Evolutionary conservation across 495 filamentous ascomycete species (phyloP).

Genomic region (Thozetella sp.): DNA sequence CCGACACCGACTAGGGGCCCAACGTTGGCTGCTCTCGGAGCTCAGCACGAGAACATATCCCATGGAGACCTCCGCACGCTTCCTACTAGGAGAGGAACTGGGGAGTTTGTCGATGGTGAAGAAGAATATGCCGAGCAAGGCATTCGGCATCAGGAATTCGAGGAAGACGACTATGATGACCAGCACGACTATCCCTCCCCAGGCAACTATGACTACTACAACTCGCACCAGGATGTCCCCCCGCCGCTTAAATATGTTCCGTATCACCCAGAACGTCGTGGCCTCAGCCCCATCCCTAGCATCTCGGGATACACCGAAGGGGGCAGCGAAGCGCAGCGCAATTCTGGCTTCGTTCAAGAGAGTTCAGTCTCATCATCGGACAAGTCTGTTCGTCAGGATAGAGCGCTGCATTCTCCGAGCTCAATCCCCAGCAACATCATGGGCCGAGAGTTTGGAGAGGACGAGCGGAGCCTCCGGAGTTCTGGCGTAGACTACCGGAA

Average conservation of each 20-base stretch:
- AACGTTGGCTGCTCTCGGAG: conserved; percentile 39
- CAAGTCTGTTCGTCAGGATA: conserved; percentile 32
- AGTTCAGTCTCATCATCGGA: conserved; percentile 39
- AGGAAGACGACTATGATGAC: conserved; percentile 47
- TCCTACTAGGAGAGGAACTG: conserved; percentile 35
- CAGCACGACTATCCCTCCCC: conserved; percentile 38
- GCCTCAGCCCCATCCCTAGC: conserved; percentile 85
- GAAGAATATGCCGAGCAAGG: conserved; percentile 39
- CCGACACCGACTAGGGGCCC: conserved; percentile 41
- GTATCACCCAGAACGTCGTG: conserved; percentile 60
- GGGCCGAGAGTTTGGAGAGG: conserved; percentile 39
- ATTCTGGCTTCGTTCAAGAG: conserved; percentile 48
- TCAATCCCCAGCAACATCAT: conserved; percentile 39
- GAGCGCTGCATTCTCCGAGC: conserved; percentile 29
- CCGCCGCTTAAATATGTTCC: conserved; percentile 57
- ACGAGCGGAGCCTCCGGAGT: conserved; percentile 37
- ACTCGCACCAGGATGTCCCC: conserved; percentile 50
- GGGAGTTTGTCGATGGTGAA: conserved; percentile 38
- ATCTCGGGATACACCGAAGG: conserved; percentile 72
- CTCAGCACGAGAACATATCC: conserved; percentile 52
- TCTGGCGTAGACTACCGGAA: conserved; percentile 56
- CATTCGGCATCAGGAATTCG: conserved; percentile 23
- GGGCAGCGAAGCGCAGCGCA: conserved; percentile 48
- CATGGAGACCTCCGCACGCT: conserved; percentile 50
- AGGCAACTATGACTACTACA: conserved; percentile 49